Conservation (phyloP, 139 green algal species). For the Chlamydomonas incerta region DNA sequence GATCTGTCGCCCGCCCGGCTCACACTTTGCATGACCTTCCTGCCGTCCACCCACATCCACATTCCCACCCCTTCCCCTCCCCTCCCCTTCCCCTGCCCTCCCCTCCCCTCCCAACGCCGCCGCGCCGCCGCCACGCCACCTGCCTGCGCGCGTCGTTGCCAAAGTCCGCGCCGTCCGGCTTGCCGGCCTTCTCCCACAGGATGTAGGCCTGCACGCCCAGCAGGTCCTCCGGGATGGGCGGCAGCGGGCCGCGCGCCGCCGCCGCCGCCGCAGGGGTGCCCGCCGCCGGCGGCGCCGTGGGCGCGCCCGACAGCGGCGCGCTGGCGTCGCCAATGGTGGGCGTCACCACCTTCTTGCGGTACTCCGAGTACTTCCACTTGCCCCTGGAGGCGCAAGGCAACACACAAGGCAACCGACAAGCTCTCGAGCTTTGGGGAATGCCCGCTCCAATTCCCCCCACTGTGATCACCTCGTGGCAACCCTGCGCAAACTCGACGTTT, state of each 20-base stretch:
- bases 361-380: slow-evolving; percentile 66
- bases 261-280: not conserved
- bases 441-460: too few species aligned
- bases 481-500: too few species aligned
- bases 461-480: too few species aligned
- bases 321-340: slow-evolving; percentile 10
- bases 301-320: not conserved
- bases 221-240: slow-evolving; percentile 66
- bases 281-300: not conserved
- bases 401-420: too few species aligned
- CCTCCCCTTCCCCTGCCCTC: too few species aligned
- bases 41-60: too few species aligned
- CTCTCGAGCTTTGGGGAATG: too few species aligned
- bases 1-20: too few species aligned
- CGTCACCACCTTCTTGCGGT: slow-evolving; percentile 30
- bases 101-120: too few species aligned
- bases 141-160: slow-evolving; percentile 16
- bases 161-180: slow-evolving; percentile 84
- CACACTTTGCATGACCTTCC: too few species aligned
- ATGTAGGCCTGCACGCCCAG: slow-evolving; percentile 85
- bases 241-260: not conserved
- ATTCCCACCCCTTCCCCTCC: too few species aligned
- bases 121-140: too few species aligned
- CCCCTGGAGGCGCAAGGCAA: slow-evolving; percentile 43
- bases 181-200: slow-evolving; percentile 87